These are phyloP conservation scores for Ilex asprella DNA, from an alignment of 257 asterid genomes.

Conservation along the genomic window DNA sequence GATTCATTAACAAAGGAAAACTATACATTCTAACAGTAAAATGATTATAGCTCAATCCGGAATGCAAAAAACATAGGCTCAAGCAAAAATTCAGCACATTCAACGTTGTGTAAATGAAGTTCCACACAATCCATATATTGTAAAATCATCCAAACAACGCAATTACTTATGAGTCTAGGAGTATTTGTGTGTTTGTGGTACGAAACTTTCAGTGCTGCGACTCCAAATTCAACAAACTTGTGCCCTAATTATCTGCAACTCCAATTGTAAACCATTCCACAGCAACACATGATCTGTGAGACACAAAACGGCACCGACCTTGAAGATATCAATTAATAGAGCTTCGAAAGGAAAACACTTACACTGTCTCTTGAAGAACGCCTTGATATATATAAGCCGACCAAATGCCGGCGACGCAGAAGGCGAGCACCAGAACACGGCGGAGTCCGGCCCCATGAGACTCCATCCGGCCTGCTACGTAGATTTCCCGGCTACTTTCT, in stretches of 20 bases:
- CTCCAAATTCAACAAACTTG: no score
- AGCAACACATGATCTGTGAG: not conserved
- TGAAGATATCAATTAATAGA: not conserved
- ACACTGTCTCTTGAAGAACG: constrained; percentile 92
- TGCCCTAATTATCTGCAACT: no score
- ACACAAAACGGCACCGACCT: not conserved
- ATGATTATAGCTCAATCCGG: not conserved
- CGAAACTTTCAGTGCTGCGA: not conserved
- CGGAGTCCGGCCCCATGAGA: constrained; percentile 63
- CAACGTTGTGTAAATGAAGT: no score
- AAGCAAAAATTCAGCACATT: not conserved
- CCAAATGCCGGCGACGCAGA: constrained; percentile 96
- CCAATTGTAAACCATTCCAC: not conserved
- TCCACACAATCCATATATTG: no score
- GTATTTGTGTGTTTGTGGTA: not conserved
- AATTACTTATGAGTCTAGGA: not conserved
- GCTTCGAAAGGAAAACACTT: constrained; percentile 9
- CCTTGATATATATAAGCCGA: constrained; percentile 94
- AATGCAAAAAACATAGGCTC: not conserved
- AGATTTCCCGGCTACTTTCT: not conserved
- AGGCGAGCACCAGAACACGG: constrained; percentile 68
- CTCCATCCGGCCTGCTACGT: constrained; percentile 39
- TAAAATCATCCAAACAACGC: not conserved
- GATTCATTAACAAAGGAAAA: not conserved
- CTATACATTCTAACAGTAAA: not conserved